Evolutionary conservation across 306 rosid species (phyloP), one percentile per base, ranked within the genome.

Genomic region (Benincasa hispida): DNA sequence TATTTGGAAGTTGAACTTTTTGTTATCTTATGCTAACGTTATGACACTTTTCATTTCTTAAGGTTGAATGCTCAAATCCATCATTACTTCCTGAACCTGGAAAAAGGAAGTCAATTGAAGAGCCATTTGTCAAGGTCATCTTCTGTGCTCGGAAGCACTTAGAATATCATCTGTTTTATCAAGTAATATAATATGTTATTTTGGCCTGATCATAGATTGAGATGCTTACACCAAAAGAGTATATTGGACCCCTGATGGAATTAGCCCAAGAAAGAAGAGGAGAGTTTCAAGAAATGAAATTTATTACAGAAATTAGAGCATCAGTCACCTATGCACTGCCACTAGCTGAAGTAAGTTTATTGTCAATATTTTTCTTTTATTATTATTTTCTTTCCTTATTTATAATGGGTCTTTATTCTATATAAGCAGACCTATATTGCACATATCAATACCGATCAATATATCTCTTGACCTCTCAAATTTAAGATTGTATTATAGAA

Each of bases 231-330:
- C 98, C 98, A 8, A 93, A 93, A 72, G 98, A 91, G 57, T 88
- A 91, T 83, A 93, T 93, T 74, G 98, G 93, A 76, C 53, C 97
- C 0, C 89, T 93, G 50, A 93, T 93, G 97, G 98, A 93, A 81
- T 85, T 93, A 76, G 94, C 89, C 60, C 98, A 91, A 85, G 98
- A 93, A n/a, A 88, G 98, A 82, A 90, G 98, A 83, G 98, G 91
- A 72, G 85, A 70, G 83, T 90, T 93, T 80, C 86, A 88, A 79
- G 98, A 93, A 83, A 90, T 93, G 92, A 93, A 93, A 84, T 93
- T 85, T 81, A 90, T 93, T 41, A 82, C 94, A 61, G 98, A 88
- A 88, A 87, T 41, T 76, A 86, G 98, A 81, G 96, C 98, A 21
- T 87, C 98, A 13, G 53, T 91, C 75, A 83, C 78, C 70, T 91